These are phyloP conservation scores for Eutrema salsugineum DNA, from an alignment of 441 rosid species.

Conservation along the genomic window DNA sequence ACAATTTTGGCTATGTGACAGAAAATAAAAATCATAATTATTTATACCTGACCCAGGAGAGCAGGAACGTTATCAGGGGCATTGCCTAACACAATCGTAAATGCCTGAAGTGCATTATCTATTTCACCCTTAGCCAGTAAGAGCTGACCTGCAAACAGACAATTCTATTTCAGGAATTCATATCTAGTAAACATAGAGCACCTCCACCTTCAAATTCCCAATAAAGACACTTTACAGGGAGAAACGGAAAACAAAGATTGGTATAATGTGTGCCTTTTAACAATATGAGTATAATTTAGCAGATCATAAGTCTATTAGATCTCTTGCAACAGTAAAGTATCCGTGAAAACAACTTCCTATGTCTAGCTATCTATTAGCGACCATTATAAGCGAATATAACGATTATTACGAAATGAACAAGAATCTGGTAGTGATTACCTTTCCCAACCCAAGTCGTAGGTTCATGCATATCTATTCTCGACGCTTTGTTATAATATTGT, in stretches of 20 bases:
- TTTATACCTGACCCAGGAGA: slow-evolving; percentile 90
- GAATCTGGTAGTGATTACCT: slow-evolving; percentile 43
- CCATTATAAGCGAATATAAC: not conserved
- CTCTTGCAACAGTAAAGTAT: not conserved
- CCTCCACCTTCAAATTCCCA: not conserved
- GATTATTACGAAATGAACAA: not conserved
- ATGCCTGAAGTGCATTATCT: slow-evolving; percentile 89
- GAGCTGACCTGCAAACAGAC: slow-evolving; percentile 73
- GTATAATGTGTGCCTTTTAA: not conserved
- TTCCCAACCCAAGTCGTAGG: slow-evolving; percentile 99
- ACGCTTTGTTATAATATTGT: slow-evolving; percentile 84
- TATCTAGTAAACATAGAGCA: slow-evolving; percentile 10
- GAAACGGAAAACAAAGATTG: not conserved
- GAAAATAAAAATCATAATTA: not conserved
- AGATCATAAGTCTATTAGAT: slow-evolving; percentile 2
- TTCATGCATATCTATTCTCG: slow-evolving; percentile 97
- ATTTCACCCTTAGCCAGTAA: slow-evolving; percentile 96
- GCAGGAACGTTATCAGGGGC: slow-evolving; percentile 86
- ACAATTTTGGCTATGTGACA: not conserved
- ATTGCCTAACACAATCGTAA: slow-evolving; percentile 79
- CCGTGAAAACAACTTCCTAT: not conserved
- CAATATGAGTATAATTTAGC: not conserved
- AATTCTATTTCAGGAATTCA: slow-evolving; percentile 16
- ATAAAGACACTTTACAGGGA: not conserved
- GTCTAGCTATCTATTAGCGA: not conserved